Evolutionary conservation across 495 filamentous ascomycete species (phyloP).

Genomic region (Antarctomyces pellizariae): DNA sequence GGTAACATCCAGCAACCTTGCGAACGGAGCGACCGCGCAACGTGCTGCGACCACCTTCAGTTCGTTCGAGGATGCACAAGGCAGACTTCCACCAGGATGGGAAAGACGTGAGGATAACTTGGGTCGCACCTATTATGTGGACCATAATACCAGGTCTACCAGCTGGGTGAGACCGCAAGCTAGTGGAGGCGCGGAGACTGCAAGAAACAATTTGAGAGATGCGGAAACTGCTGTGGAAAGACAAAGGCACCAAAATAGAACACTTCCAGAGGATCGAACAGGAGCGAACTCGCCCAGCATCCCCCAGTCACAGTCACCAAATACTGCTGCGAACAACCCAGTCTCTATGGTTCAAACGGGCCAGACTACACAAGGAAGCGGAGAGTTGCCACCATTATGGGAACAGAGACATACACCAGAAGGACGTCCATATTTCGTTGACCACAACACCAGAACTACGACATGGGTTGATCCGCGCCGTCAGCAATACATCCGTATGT

Average conservation of each 20-base stretch:
- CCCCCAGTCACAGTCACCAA: constrained; percentile 33
- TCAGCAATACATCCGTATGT: constrained; percentile 97
- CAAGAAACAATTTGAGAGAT: constrained; percentile 55
- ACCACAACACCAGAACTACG: constrained; percentile 94
- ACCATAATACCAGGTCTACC: constrained; percentile 90
- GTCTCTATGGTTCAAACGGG: constrained; percentile 86
- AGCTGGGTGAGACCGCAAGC: constrained; percentile 83
- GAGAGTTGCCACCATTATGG: constrained; percentile 89
- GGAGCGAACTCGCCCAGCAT: constrained; percentile 79
- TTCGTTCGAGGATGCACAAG: constrained; percentile 87
- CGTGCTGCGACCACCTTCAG: constrained; percentile 40
- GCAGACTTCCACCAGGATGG: constrained; percentile 82
- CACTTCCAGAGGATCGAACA: constrained; percentile 86
- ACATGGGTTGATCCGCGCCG: constrained; percentile 98
- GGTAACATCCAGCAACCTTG: constrained; percentile 6
- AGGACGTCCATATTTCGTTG: constrained; percentile 91
- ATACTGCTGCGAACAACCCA: constrained; percentile 26
- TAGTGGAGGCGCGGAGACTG: constrained; percentile 53
- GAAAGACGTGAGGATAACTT: constrained; percentile 90
- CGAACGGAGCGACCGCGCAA: constrained; percentile 12
- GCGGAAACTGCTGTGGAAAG: constrained; percentile 80
- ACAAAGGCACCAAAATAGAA: constrained; percentile 80
- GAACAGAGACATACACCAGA: constrained; percentile 90
- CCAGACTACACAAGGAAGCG: constrained; percentile 81
- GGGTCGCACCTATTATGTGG: constrained; percentile 96